Conservation (phyloP, 164 flowering plant genomes). For the Warburgia ugandensis region DNA sequence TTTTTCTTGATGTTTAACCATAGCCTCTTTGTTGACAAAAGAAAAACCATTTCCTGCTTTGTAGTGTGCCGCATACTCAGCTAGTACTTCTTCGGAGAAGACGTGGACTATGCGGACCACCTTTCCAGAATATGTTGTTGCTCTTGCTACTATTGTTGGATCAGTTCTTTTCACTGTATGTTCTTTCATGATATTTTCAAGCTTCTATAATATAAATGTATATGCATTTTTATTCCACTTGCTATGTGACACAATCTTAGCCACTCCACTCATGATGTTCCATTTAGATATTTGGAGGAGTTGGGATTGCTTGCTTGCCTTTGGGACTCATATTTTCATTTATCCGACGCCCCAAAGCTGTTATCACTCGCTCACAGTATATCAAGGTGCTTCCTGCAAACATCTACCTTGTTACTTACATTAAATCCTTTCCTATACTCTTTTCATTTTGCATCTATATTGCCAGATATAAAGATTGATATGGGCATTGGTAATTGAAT, state of each 20-base stretch:
- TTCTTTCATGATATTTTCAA: slow-evolving; percentile 4
- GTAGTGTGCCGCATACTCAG: slow-evolving; percentile 84
- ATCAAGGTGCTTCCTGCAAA: slow-evolving; percentile 58
- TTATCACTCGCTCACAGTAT: slow-evolving; percentile 95
- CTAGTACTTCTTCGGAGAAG: slow-evolving; percentile 63
- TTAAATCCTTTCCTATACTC: not conserved
- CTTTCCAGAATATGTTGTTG: slow-evolving; percentile 97
- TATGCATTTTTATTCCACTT: too few species aligned
- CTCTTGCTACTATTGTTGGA: slow-evolving; percentile 95
- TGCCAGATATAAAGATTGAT: too few species aligned
- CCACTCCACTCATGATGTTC: not conserved
- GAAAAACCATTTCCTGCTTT: not conserved
- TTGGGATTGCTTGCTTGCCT: slow-evolving; percentile 90
- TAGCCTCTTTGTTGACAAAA: not conserved
- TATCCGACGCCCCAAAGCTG: slow-evolving; percentile 92
- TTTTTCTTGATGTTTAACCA: too few species aligned
- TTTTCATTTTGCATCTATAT: not conserved
- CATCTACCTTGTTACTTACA: not conserved
- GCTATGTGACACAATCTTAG: too few species aligned
- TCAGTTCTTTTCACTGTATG: slow-evolving; percentile 88
- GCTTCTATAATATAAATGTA: not conserved
- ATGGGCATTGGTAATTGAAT: not conserved
- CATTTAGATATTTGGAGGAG: slow-evolving; percentile 95
- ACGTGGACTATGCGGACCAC: slow-evolving; percentile 95
- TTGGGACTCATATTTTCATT: slow-evolving; percentile 84